Percentiles rank a stretch among this genome's conserved stretches.
phyloP scores from a whole-genome alignment of 495 filamentous ascomycete genomes.

The Tricharina praecox region DNA sequence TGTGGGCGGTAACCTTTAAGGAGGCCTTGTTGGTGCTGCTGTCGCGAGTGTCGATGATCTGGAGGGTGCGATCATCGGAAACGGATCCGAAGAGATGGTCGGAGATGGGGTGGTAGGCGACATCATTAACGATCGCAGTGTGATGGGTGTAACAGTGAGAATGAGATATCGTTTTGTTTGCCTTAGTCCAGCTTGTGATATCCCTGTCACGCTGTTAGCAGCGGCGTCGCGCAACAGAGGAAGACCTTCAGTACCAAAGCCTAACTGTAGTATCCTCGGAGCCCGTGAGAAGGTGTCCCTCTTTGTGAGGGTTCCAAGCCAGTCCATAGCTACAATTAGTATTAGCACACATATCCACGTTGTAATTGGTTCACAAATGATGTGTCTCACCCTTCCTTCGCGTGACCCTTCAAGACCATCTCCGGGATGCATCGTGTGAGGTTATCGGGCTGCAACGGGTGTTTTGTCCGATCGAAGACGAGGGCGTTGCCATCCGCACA shows the following conservation, averaged over 20 bases:
- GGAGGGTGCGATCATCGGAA: conserved; percentile 84
- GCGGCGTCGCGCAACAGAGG: no score
- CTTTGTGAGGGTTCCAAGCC: conserved; percentile 72
- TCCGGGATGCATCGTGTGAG: conserved; percentile 50
- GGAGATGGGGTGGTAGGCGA: conserved; percentile 78
- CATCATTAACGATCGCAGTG: conserved; percentile 82
- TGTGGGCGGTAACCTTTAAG: conserved; percentile 47
- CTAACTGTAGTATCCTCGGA: conserved; percentile 80
- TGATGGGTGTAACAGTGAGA: conserved; percentile 70
- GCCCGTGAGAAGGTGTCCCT: conserved; percentile 72
- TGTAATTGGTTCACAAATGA: not conserved
- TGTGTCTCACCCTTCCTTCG: conserved; percentile 60
- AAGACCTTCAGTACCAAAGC: conserved; percentile 69
- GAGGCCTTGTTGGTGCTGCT: conserved; percentile 45
- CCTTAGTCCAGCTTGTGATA: conserved; percentile 49
- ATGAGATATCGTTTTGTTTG: conserved; percentile 52
- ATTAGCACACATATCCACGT: not conserved
- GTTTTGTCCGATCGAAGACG: conserved; percentile 93
- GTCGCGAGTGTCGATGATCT: conserved; percentile 71
- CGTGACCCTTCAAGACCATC: conserved; percentile 72
- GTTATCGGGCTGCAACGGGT: conserved; percentile 48
- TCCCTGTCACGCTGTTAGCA: conserved; percentile 42
- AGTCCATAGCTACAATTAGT: conserved; percentile 41
- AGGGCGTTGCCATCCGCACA: conserved; percentile 71
- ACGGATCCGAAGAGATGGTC: conserved; percentile 73